Evolutionary conservation across 1,284 basidiomycete species (phyloP).

Genomic region (Cutaneotrichosporon spelunceum): DNA sequence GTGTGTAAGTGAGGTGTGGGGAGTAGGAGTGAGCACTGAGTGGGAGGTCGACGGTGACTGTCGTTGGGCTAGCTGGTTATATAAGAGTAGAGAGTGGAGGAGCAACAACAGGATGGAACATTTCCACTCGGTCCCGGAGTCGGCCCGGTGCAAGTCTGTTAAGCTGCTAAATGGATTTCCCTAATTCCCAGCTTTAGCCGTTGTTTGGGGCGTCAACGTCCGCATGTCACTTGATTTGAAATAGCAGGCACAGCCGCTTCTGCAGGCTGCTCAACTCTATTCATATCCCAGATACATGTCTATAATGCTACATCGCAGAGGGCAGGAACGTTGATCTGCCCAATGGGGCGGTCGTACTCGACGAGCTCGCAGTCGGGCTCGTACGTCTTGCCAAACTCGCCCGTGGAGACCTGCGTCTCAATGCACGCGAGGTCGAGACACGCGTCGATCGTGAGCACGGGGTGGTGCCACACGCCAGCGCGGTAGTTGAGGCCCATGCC

Average conservation of each 20-base stretch:
- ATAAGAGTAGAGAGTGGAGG: neutral
- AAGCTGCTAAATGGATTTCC: neutral
- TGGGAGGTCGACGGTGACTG: too few species aligned
- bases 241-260: neutral
- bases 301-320: neutral
- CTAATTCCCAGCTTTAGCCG: neutral
- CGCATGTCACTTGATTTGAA: neutral
- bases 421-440: slow-evolving; percentile 51
- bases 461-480: slow-evolving; percentile 71
- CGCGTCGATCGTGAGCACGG: slow-evolving; percentile 47
- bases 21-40: neutral
- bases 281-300: neutral
- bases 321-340: neutral
- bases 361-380: slow-evolving; percentile 49
- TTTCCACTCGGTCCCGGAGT: neutral
- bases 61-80: too few species aligned
- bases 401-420: slow-evolving; percentile 49
- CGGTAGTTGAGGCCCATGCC: slow-evolving; percentile 80
- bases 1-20: neutral
- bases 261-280: neutral
- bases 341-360: slow-evolving; percentile 24
- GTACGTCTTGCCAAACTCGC: slow-evolving; percentile 38
- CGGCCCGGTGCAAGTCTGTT: neutral
- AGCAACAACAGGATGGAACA: neutral
- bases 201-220: neutral